Percentiles rank a stretch among this genome's conserved stretches.
phyloP scores from a whole-genome alignment of 1,139 yeast genomes.

The Ogataea hybrid region DNA sequence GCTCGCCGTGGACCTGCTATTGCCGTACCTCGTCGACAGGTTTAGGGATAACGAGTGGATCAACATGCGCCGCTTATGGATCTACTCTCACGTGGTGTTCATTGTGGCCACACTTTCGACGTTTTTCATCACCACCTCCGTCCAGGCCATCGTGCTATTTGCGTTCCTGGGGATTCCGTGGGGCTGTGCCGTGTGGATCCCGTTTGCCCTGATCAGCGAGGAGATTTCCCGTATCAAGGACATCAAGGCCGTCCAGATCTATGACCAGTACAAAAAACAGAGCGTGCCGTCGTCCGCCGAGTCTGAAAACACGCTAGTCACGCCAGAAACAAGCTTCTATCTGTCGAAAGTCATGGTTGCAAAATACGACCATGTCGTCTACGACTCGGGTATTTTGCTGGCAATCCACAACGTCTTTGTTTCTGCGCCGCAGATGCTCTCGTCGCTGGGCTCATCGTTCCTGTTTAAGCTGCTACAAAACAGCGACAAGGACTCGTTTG shows the following conservation, averaged over 20 bases:
- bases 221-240: conserved; percentile 46
- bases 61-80: conserved; percentile 39
- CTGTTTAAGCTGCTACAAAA: conserved; percentile 35
- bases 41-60: conserved; percentile 15
- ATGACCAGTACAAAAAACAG: conserved; percentile 18
- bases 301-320: conserved; percentile 10
- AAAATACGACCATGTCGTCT: conserved; percentile 37
- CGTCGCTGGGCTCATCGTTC: conserved; percentile 41
- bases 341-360: conserved; percentile 19
- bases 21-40: conserved; percentile 37
- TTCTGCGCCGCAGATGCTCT: conserved; percentile 47
- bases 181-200: conserved; percentile 54
- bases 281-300: conserved; percentile 6
- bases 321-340: conserved; percentile 18
- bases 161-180: conserved; percentile 47
- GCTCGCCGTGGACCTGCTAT: conserved; percentile 36
- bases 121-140: conserved; percentile 37
- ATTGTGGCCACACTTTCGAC: conserved; percentile 40
- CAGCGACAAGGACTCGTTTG: conserved; percentile 27
- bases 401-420: conserved; percentile 50
- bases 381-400: conserved; percentile 46
- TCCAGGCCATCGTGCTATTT: conserved; percentile 39
- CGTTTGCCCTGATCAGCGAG: conserved; percentile 47
- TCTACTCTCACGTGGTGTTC: conserved; percentile 39
- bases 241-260: conserved; percentile 31